Percentiles rank a stretch among this genome's conserved stretches.
Conservation (phyloP, 148 eudicot genomes). For the Vaccinium myrtillus region DNA sequence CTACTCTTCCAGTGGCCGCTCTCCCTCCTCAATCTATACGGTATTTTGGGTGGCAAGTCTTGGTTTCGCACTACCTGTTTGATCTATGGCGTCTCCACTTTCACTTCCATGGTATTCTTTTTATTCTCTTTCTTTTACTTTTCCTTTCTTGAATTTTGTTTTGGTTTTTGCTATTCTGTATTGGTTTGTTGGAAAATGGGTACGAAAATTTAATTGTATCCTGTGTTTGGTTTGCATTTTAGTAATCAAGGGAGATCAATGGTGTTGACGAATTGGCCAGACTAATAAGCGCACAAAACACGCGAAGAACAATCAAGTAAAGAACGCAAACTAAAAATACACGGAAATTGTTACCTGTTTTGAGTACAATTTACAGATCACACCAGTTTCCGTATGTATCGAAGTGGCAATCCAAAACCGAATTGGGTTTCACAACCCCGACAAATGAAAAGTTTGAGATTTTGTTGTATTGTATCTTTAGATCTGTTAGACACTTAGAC, state of each 20-base stretch:
- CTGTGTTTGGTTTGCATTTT: background rate
- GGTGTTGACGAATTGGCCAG: background rate
- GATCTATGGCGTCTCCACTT: slow-evolving; percentile 37
- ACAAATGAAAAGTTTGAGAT: background rate
- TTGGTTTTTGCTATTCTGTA: background rate
- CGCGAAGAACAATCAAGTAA: background rate
- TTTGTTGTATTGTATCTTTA: background rate
- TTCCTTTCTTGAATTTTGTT: background rate
- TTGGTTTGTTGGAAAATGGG: background rate
- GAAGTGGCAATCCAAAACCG: background rate
- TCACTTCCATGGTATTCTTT: slow-evolving; percentile 40
- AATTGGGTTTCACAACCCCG: background rate
- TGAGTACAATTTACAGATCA: too few relatives aligned
- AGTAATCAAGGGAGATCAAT: background rate
- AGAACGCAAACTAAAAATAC: background rate
- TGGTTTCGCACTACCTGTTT: slow-evolving; percentile 49
- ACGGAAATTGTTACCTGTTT: too few relatives aligned
- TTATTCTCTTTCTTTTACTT: background rate
- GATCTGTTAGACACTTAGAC: too few relatives aligned
- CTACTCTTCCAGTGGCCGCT: slow-evolving; percentile 50
- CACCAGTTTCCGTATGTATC: too few relatives aligned
- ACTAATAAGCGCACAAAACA: background rate
- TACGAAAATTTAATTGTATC: background rate
- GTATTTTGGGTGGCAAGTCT: slow-evolving; percentile 27
- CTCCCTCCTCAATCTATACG: slow-evolving; percentile 33